Evolutionary conservation across 73 alveolate genomes (phyloP).

Genomic region (Stentor roeselii): DNA sequence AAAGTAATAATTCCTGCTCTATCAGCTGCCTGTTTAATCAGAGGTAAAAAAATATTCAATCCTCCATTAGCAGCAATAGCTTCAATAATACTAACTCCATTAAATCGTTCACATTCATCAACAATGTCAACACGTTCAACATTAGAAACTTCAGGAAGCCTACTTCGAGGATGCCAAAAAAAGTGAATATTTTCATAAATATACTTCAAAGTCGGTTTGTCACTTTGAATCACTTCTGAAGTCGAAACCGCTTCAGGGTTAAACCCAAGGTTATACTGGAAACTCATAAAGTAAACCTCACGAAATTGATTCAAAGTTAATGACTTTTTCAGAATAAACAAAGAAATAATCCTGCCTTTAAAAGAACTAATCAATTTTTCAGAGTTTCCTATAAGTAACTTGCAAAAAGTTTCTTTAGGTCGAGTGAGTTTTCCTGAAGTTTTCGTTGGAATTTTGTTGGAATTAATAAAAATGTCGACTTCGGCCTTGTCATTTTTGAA

Average conservation of each 20-base stretch:
- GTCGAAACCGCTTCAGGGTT: constrained; percentile 13
- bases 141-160: neutral
- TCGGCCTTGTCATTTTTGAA: neutral
- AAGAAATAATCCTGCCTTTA: neutral
- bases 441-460: neutral
- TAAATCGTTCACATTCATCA: constrained; percentile 14
- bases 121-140: neutral
- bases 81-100: constrained; percentile 14
- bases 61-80: constrained; percentile 25
- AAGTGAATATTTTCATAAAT: neutral
- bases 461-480: neutral
- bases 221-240: neutral
- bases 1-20: neutral
- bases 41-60: neutral
- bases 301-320: neutral
- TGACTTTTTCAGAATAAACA: neutral
- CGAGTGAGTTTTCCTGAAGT: neutral
- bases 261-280: neutral
- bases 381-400: neutral
- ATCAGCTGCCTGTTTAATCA: neutral
- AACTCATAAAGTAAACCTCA: neutral
- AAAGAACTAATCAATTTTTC: neutral
- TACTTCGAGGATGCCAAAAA: neutral
- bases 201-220: neutral
- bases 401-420: neutral